These are phyloP conservation scores for Hymenoscyphus albidus DNA, from an alignment of 2,329 filamentous ascomycete genomes.

Conservation along the genomic window DNA sequence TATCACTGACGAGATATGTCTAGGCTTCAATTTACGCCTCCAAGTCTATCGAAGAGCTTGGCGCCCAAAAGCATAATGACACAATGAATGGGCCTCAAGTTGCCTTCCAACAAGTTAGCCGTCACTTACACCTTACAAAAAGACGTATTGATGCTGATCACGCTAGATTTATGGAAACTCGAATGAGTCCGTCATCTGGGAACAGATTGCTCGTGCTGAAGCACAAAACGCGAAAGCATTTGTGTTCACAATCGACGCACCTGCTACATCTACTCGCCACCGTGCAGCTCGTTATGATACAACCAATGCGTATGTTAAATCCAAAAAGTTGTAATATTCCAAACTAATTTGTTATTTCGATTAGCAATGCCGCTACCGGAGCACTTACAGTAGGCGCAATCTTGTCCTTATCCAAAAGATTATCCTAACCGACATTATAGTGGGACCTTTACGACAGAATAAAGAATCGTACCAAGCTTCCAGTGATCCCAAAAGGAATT, in stretches of 20 bases:
- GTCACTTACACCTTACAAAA: background rate
- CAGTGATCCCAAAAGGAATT: conserved; percentile 35
- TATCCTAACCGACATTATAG: background rate
- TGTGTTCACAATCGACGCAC: conserved; percentile 13
- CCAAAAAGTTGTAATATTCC: background rate
- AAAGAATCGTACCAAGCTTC: conserved; percentile 36
- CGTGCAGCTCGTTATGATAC: conserved; percentile 14
- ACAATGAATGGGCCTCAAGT: conserved; percentile 11
- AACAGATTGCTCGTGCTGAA: conserved; percentile 5
- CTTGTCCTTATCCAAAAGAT: background rate
- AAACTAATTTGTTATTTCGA: background rate
- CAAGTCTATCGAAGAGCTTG: conserved; percentile 19
- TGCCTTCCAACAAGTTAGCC: conserved; percentile 18
- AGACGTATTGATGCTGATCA: background rate
- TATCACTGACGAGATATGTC: background rate
- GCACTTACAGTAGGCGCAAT: background rate
- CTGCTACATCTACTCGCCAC: conserved; percentile 8
- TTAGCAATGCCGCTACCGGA: background rate
- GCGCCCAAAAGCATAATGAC: conserved; percentile 8
- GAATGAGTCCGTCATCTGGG: conserved; percentile 12
- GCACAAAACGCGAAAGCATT: conserved; percentile 7
- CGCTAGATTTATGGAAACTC: conserved; percentile 3
- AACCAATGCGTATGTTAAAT: conserved; percentile 11
- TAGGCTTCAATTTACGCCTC: conserved; percentile 14
- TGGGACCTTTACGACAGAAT: conserved; percentile 39